These are phyloP conservation scores for Pythium brassicae DNA, from an alignment of 352 stramenopile genomes.

Conservation along the genomic window DNA sequence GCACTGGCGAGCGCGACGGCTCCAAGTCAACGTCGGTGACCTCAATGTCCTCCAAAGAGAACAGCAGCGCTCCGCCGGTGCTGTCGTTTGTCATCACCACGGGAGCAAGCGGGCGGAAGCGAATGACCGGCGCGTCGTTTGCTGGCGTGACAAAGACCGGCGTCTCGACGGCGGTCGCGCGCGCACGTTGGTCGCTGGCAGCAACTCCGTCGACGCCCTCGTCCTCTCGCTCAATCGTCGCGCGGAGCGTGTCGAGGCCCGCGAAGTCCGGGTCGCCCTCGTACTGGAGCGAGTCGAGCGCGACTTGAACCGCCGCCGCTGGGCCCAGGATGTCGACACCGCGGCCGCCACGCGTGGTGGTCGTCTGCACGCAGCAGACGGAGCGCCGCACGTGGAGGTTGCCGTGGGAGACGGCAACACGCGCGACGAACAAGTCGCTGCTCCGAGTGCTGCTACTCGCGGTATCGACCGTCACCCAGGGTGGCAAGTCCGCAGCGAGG, in stretches of 20 bases:
- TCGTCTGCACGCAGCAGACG: conserved; percentile 13
- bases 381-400: conserved; percentile 1
- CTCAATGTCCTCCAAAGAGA: conserved; percentile 5
- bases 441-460: background rate
- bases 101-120: background rate
- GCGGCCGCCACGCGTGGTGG: background rate
- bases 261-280: conserved; percentile 13
- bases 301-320: conserved; percentile 1
- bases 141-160: conserved; percentile 2
- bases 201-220: background rate
- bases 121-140: conserved; percentile 13
- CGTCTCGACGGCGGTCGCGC: background rate
- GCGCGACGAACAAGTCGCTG: conserved; percentile 4
- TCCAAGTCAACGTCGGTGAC: conserved; percentile 6
- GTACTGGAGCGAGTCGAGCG: conserved; percentile 15
- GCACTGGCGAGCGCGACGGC: background rate
- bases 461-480: background rate
- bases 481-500: background rate
- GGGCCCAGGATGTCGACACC: conserved; percentile 7
- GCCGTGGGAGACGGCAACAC: conserved; percentile 4
- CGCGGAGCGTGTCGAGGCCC: conserved; percentile 9
- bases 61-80: background rate
- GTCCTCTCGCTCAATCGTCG: background rate
- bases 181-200: background rate
- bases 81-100: background rate